phyloP scores from a whole-genome alignment of 2,329 filamentous ascomycete genomes.

The Hansfordia pulvinata region DNA sequence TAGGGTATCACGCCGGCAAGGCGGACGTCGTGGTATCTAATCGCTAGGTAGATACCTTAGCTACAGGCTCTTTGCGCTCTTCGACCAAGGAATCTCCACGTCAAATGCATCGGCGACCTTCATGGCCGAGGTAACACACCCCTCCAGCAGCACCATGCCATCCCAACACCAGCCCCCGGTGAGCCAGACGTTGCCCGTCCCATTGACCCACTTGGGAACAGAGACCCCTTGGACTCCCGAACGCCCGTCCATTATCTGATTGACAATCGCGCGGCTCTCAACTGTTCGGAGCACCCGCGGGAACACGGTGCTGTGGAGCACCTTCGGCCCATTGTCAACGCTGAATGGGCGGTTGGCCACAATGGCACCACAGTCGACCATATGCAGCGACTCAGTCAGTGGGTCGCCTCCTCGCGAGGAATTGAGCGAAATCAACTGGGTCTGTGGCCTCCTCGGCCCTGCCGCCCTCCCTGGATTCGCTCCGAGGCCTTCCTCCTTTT shows the following conservation, averaged over 20 bases:
- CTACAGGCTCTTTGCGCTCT: neutral
- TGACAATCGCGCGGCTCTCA: constrained; percentile 30
- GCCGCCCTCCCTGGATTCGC: too few relatives aligned
- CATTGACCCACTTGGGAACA: constrained; percentile 37
- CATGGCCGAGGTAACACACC: constrained; percentile 45
- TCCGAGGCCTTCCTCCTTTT: constrained; percentile 3
- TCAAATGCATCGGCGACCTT: constrained; percentile 37
- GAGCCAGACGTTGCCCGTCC: constrained; percentile 38
- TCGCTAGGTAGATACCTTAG: neutral
- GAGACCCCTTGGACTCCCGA: too few relatives aligned
- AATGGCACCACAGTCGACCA: constrained; percentile 33
- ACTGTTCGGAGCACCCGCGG: constrained; percentile 36
- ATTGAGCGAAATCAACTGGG: constrained; percentile 22
- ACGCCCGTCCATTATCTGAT: constrained; percentile 23
- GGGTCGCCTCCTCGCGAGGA: constrained; percentile 14
- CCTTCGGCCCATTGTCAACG: constrained; percentile 20
- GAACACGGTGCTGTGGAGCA: constrained; percentile 32
- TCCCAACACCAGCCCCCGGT: constrained; percentile 52
- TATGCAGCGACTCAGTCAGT: constrained; percentile 37
- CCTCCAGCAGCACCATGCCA: constrained; percentile 48
- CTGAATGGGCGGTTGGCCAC: constrained; percentile 37
- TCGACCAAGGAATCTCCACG: constrained; percentile 28
- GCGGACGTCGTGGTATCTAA: neutral
- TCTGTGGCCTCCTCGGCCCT: too few relatives aligned
- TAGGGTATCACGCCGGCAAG: neutral